A percentile compares a stretch with the other conserved stretches of the same genome.
Evolutionary conservation across 2,329 filamentous ascomycete genomes (phyloP).

Genomic region (Cercospora sp.): DNA sequence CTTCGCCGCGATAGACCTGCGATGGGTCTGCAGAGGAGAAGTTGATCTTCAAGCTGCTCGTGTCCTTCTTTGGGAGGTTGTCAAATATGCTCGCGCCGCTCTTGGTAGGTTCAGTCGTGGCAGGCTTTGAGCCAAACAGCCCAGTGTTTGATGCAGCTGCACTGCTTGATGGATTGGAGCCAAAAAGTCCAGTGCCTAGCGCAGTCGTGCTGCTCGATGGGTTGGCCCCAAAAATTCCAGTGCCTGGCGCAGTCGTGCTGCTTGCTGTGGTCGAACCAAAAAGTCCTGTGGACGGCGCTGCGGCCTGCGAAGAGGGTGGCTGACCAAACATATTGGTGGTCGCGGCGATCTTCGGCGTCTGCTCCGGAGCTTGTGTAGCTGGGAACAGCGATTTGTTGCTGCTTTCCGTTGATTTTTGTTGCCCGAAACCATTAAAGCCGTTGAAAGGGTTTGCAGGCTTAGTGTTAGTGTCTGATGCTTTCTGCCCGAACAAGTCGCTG

Average conservation of each 20-base stretch:
- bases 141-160: constrained; percentile 16
- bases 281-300: constrained; percentile 9
- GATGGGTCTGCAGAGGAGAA: constrained; percentile 26
- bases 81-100: constrained; percentile 25
- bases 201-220: constrained; percentile 11
- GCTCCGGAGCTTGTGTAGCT: constrained; percentile 12
- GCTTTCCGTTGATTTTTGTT: constrained; percentile 17
- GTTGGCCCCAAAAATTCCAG: constrained; percentile 12
- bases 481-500: constrained; percentile 9
- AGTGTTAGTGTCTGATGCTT: constrained; percentile 6
- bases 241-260: constrained; percentile 9
- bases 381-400: constrained; percentile 14
- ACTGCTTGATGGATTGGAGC: constrained; percentile 5
- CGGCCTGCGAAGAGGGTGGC: constrained; percentile 13
- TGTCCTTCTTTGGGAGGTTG: constrained; percentile 21
- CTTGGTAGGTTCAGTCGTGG: constrained; percentile 15
- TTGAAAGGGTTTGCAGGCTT: background rate
- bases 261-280: constrained; percentile 9
- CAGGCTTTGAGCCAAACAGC: constrained; percentile 22
- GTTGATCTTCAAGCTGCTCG: constrained; percentile 15
- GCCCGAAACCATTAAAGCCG: constrained; percentile 10
- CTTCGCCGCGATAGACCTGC: constrained; percentile 22
- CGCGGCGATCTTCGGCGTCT: constrained; percentile 5
- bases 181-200: constrained; percentile 10
- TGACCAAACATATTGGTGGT: constrained; percentile 19